These are phyloP conservation scores for Harringtonia aguacate DNA, from an alignment of 2,329 filamentous ascomycete species.

Conservation along the genomic window DNA sequence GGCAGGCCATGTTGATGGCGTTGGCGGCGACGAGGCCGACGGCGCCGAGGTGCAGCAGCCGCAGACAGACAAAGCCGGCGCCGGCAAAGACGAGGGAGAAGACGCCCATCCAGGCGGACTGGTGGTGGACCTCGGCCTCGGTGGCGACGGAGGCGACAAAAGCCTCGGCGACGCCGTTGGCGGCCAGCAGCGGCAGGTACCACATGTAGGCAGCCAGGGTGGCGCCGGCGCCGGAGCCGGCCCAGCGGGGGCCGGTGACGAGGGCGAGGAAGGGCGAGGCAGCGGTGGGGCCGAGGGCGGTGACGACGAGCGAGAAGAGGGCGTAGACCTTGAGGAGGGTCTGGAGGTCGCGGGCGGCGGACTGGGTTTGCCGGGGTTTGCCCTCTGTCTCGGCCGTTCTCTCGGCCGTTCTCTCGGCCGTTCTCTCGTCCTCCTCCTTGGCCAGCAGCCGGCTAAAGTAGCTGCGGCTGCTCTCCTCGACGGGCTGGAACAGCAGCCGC, in stretches of 20 bases:
- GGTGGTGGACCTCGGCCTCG: slow-evolving; percentile 60
- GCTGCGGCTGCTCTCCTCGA: slow-evolving; percentile 86
- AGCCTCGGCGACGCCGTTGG: slow-evolving; percentile 86
- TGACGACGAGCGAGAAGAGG: slow-evolving; percentile 58
- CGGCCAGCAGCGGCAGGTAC: slow-evolving; percentile 83
- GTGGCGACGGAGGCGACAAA: slow-evolving; percentile 85
- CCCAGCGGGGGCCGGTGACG: slow-evolving; percentile 70
- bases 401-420: not conserved
- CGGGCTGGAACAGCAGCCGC: slow-evolving; percentile 81
- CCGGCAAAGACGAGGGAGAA: slow-evolving; percentile 70
- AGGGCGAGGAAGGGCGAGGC: slow-evolving; percentile 64
- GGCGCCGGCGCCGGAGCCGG: slow-evolving; percentile 42
- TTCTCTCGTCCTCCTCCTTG: slow-evolving; percentile 2
- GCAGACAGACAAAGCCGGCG: slow-evolving; percentile 65
- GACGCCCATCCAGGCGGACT: slow-evolving; percentile 73
- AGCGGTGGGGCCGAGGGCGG: slow-evolving; percentile 62
- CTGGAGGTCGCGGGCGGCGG: slow-evolving; percentile 42
- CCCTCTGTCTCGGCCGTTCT: not conserved
- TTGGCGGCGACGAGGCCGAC: slow-evolving; percentile 79
- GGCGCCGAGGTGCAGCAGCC: slow-evolving; percentile 60
- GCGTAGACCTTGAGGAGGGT: slow-evolving; percentile 62
- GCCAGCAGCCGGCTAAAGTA: slow-evolving; percentile 75
- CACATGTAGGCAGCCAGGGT: slow-evolving; percentile 77
- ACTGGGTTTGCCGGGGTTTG: slow-evolving; percentile 9
- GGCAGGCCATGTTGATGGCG: slow-evolving; percentile 76